phyloP scores from a whole-genome alignment of 2,329 filamentous ascomycete species.

The Zymoseptoria crescenta region DNA sequence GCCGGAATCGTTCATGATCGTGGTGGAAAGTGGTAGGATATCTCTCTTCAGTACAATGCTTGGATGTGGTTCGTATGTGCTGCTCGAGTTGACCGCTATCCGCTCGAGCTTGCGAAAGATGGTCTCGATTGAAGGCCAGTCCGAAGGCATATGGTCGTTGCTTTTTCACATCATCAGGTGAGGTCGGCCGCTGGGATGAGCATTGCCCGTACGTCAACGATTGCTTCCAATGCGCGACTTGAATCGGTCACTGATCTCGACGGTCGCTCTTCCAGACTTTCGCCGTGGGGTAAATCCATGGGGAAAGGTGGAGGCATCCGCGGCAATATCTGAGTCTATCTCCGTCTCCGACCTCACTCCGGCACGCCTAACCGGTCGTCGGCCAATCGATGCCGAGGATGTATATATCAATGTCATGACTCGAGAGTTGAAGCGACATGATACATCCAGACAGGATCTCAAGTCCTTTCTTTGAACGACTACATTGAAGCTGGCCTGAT shows the following conservation, averaged over 20 bases:
- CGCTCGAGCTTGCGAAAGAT: slow-evolving; percentile 14
- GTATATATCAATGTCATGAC: background rate
- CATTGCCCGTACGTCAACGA: background rate
- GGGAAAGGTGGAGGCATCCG: background rate
- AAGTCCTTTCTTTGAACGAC: background rate
- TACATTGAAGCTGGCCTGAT: background rate
- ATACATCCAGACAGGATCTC: background rate
- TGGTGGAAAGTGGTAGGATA: slow-evolving; percentile 9
- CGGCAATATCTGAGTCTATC: background rate
- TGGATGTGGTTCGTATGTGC: slow-evolving; percentile 8
- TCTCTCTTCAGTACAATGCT: slow-evolving; percentile 5
- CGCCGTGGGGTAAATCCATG: background rate
- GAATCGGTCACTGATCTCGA: background rate
- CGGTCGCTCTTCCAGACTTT: background rate
- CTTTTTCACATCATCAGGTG: background rate
- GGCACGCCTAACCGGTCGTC: background rate
- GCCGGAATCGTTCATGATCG: slow-evolving; percentile 9
- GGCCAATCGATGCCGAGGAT: background rate
- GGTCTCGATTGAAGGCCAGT: slow-evolving; percentile 10
- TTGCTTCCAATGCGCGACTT: background rate
- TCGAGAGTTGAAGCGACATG: background rate
- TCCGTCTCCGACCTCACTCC: background rate
- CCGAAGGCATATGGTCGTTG: slow-evolving; percentile 7
- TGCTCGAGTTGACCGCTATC: slow-evolving; percentile 9
- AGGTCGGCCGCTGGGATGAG: background rate